Base-by-base conservation (phyloP, 163 green algal species). In the Coccomyxa subellipsoidea region DNA sequence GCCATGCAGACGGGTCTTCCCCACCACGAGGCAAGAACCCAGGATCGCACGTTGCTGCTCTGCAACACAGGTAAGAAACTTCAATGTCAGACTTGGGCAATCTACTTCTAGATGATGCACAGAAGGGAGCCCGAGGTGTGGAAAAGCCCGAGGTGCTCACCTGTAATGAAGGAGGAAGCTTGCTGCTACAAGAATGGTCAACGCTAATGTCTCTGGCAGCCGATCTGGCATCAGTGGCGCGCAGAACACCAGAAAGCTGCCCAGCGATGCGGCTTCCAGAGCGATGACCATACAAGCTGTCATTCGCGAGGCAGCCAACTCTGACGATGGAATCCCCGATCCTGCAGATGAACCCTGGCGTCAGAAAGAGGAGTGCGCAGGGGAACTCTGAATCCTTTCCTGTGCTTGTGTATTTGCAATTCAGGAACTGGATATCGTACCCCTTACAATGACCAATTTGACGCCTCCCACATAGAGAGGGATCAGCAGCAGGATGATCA, bases 21-120 rank as follows among this genome's bases (percentile, higher is more conserved):
- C 7, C 23, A 25, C 31, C 32, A 37, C 32, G 53, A 39, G 77
- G 54, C 29, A 85, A 59, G 37, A 71, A 85, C 10, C 75, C 81
- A 54, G 81, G 81, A 23, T 81, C 75, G 32, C 34, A 38, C n/a
- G 38, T 66, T 71, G 81, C 36, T 32, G 81, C 76, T 59, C 81
- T 85, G 81, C 54, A 12, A 66, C 18, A 66, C 12, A 66, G 47
- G 12, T 18, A n/a, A n/a, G n/a, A n/a, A n/a, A n/a, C n/a, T n/a
- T n/a, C n/a, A n/a, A n/a, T n/a, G n/a, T n/a, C n/a, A n/a, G n/a
- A n/a, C n/a, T n/a, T n/a, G n/a, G n/a, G n/a, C n/a, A n/a, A n/a
- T n/a, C n/a, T n/a, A n/a, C n/a, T n/a, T n/a, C n/a, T n/a, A n/a
- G n/a, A n/a, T n/a, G n/a, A n/a, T n/a, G n/a, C n/a, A n/a, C n/a